These are phyloP conservation scores for Durotheca rogersii DNA, from an alignment of 495 filamentous ascomycete species.

Conservation along the genomic window DNA sequence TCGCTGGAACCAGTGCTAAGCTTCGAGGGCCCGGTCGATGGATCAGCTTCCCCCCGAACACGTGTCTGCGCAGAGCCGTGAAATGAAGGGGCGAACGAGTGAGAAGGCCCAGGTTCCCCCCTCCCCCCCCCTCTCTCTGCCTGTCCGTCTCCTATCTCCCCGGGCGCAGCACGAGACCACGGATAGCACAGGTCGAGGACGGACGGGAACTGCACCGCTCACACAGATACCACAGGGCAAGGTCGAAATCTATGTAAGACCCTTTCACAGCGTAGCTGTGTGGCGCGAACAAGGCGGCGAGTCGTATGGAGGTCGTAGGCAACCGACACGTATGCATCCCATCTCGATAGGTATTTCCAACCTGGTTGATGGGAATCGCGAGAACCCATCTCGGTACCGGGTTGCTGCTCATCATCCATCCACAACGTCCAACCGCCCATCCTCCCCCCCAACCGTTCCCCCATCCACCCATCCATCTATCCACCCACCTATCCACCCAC, in stretches of 20 bases:
- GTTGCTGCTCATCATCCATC: slow-evolving; percentile 2
- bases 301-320: not conserved
- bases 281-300: slow-evolving; percentile 23
- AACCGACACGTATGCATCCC: slow-evolving; percentile 1
- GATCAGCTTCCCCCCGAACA: not conserved
- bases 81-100: too few species aligned
- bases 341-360: slow-evolving; percentile 4
- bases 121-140: not conserved
- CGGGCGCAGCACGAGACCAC: not conserved
- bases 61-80: not conserved
- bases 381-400: not conserved
- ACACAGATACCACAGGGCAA: not conserved
- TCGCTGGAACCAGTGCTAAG: slow-evolving; percentile 25
- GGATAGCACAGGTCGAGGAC: not conserved
- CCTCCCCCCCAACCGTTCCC: not conserved
- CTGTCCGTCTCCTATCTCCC: not conserved
- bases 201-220: not conserved
- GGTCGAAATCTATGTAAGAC: slow-evolving; percentile 5
- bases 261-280: slow-evolving; percentile 15
- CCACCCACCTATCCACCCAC: not conserved
- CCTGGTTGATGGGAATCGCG: not conserved
- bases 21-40: slow-evolving; percentile 21
- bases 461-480: too few species aligned
- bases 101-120: not conserved
- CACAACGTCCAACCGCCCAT: not conserved